Evolutionary conservation across 1,284 basidiomycete genomes (phyloP), one percentile per base, ranked within the genome.

Genomic region (Lentinus polychrous): DNA sequence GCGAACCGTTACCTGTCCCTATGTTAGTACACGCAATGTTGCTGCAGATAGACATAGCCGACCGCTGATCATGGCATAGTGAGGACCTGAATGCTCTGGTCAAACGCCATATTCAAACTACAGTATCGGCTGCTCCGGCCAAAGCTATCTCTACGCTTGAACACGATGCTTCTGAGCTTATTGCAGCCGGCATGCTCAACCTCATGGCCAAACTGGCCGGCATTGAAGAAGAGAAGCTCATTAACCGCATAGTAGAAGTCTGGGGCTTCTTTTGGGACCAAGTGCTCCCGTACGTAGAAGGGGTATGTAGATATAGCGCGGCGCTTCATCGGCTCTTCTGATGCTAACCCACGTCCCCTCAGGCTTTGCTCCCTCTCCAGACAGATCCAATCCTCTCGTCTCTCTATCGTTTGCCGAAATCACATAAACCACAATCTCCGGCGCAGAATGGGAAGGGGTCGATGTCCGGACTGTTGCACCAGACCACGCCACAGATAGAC

Each of bases 251-350:
- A 8, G 89, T 92, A 1, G 91, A 95, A 56, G 75, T 90, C 12
- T 98, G 94, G 94, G 79, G 77, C 5, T 94, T 95, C 71, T 97
- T 96, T 70, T 96, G 92, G 84, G 87, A 90, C 54, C 86, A 91
- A 53, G 83, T 97, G 17, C 70, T 98, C 1, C 92, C 94, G 1
- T 94, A 93, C 61, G 72, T 93, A 36, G 90, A 94, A 73, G 87
- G 86, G 46, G 88, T 89, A 59, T 61, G 82, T 73, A 22, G 14
- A 50, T 35, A 17, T 36, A 35, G 1, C 23, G 24, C 46, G 40
- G 50, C 53, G 15, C 47, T 45, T 46, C 22, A 14, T 39, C 41
- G 1, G 41, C 32, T 24, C 38, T 23, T 17, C 23, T 33, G 6
- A 37, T 32, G 39, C 20, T 23, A 5, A 20, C 22, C 6, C 15